A percentile compares a stretch with the other conserved stretches of the same genome.
Evolutionary conservation across 2,329 filamentous ascomycete species (phyloP).

Genomic region (Penicillium hordei): DNA sequence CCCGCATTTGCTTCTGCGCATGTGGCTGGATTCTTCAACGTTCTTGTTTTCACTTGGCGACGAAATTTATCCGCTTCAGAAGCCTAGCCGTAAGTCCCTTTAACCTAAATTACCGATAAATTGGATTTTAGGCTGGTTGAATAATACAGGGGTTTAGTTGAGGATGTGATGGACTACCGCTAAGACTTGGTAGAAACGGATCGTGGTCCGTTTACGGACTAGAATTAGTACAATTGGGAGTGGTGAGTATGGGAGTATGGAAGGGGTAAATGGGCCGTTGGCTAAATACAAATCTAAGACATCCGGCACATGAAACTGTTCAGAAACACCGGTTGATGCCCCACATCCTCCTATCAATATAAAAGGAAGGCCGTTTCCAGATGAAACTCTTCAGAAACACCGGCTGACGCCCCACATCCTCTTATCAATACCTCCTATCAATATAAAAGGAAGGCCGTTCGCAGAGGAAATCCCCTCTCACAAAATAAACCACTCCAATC

Average conservation of each 20-base stretch:
- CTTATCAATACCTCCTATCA: too few species aligned
- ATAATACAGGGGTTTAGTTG: not conserved
- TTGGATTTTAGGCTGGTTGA: conserved; percentile 1
- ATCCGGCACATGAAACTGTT: not conserved
- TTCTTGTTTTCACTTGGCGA: not conserved
- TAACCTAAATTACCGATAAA: not conserved
- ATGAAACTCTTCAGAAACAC: not conserved
- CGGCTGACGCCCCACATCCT: not conserved
- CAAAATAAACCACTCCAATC: not conserved
- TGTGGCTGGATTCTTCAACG: not conserved
- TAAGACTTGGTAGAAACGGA: not conserved
- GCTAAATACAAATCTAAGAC: conserved; percentile 6
- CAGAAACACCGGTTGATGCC: not conserved
- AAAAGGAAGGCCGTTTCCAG: conserved; percentile 4
- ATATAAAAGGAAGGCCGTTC: conserved; percentile 8
- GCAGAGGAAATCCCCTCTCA: not conserved
- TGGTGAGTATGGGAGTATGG: not conserved
- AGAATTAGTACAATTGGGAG: not conserved
- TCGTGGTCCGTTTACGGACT: not conserved
- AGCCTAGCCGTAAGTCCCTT: too few species aligned
- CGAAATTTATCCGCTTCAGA: not conserved
- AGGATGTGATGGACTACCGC: not conserved
- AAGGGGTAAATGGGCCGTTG: conserved; percentile 4
- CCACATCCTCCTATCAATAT: conserved; percentile 3
- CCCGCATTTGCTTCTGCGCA: conserved; percentile 2